Percentiles rank a stretch among this genome's conserved stretches.
These are phyloP conservation scores for Nadsonia starkeyi-henricii DNA, from an alignment of 1,139 yeast species.

Conservation along the genomic window DNA sequence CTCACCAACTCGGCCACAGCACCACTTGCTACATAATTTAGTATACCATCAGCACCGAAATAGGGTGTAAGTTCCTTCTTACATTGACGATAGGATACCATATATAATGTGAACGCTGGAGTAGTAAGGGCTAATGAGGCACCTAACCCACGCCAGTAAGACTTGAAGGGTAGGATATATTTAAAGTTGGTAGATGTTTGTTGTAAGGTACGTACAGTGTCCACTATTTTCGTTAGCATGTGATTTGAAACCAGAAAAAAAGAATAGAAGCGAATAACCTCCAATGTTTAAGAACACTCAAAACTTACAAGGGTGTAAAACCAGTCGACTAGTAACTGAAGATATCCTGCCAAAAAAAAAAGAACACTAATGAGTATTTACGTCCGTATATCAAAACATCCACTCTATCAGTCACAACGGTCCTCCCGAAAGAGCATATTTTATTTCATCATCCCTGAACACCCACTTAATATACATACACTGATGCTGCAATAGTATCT, in stretches of 20 bases:
- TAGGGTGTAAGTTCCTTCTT: constrained; percentile 25
- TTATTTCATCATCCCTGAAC: background rate
- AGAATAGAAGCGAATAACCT: too few species aligned
- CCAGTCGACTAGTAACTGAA: constrained; percentile 23
- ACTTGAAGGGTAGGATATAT: constrained; percentile 24
- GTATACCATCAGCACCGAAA: constrained; percentile 23
- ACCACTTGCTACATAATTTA: constrained; percentile 27
- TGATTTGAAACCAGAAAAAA: too few species aligned
- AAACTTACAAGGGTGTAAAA: constrained; percentile 24
- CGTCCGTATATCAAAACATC: background rate
- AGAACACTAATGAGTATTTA: background rate
- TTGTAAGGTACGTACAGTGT: constrained; percentile 27
- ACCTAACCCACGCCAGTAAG: constrained; percentile 29
- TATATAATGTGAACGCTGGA: constrained; percentile 30
- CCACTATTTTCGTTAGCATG: constrained; percentile 14
- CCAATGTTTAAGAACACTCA: too few species aligned
- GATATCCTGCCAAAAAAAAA: constrained; percentile 16
- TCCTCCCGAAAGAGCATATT: too few species aligned
- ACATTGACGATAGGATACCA: constrained; percentile 29
- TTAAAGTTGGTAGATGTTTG: constrained; percentile 27
- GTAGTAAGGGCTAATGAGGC: constrained; percentile 28
- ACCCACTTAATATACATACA: constrained; percentile 10
- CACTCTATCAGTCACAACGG: too few species aligned
- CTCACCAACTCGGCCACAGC: constrained; percentile 28
- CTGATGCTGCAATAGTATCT: constrained; percentile 18